phyloP scores from a whole-genome alignment of 305 asterid genomes.

The Fraxinus xanthoxyloides region DNA sequence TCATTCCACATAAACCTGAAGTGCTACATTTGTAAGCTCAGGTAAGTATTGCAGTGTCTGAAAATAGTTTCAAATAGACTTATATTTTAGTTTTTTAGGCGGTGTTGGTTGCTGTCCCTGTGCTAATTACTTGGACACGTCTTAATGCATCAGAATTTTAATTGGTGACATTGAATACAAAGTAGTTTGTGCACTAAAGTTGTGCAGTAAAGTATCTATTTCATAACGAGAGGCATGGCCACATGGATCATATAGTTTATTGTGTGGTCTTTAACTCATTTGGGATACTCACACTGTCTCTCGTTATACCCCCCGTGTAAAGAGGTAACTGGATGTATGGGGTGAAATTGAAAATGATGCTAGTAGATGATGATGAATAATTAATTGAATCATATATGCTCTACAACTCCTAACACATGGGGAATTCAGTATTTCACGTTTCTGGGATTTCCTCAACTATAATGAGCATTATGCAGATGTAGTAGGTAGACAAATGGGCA shows the following conservation, averaged over 20 bases:
- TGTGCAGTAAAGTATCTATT: neutral
- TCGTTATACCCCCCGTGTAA: neutral
- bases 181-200: neutral
- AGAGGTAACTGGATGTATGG: neutral
- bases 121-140: neutral
- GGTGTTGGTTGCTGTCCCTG: neutral
- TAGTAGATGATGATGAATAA: neutral
- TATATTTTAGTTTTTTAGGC: neutral
- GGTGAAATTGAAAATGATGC: neutral
- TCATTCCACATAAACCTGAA: neutral
- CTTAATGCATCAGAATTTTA: neutral
- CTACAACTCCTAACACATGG: conserved; percentile 35
- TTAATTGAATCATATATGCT: neutral
- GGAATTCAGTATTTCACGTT: conserved; percentile 58
- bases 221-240: neutral
- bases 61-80: neutral
- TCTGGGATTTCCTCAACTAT: conserved; percentile 80
- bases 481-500: conserved; percentile 40
- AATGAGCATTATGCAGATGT: conserved; percentile 63
- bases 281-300: neutral
- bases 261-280: neutral
- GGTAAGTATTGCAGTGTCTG: neutral
- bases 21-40: neutral
- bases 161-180: neutral
- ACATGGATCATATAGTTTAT: neutral